A percentile compares a stretch with the other conserved stretches of the same genome.
Conservation (phyloP, 2,329 filamentous ascomycete species). For the Cordyceps pruinosa region DNA sequence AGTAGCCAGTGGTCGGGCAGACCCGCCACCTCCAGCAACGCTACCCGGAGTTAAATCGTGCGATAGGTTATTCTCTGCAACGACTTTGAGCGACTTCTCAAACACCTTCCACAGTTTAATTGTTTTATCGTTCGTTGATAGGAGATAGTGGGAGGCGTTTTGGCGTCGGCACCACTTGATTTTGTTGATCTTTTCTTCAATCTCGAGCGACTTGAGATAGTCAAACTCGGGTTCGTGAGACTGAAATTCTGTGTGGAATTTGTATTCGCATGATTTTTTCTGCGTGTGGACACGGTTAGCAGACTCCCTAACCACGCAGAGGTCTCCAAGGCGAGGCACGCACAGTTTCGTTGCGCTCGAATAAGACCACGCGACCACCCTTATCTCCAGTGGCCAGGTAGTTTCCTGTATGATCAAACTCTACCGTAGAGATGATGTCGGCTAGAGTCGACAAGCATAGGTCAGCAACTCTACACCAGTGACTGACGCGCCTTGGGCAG, state of each 20-base stretch:
- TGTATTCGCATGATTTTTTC: slow-evolving; percentile 99
- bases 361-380: slow-evolving; percentile 76
- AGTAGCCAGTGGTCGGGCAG: slow-evolving; percentile 60
- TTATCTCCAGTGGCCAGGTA: slow-evolving; percentile 89
- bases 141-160: slow-evolving; percentile 95
- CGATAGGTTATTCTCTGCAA: slow-evolving; percentile 97
- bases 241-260: slow-evolving; percentile 99
- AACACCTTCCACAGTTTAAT: slow-evolving; percentile 99
- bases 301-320: background rate
- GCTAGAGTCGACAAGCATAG: slow-evolving; percentile 41
- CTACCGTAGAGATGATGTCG: slow-evolving; percentile 86
- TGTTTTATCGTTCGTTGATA: slow-evolving; percentile 99
- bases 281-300: slow-evolving; percentile 37
- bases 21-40: slow-evolving; percentile 68
- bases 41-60: slow-evolving; percentile 79
- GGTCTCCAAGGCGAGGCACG: slow-evolving; percentile 24
- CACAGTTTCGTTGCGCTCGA: slow-evolving; percentile 94
- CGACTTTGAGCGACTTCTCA: slow-evolving; percentile 97
- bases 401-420: slow-evolving; percentile 85
- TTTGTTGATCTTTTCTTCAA: slow-evolving; percentile 99
- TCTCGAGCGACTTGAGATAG: slow-evolving; percentile 97
- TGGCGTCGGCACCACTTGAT: slow-evolving; percentile 99
- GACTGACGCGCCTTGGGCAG: slow-evolving; percentile 13
- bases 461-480: slow-evolving; percentile 14
- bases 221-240: slow-evolving; percentile 99